Evolutionary conservation across 352 stramenopile genomes (phyloP), one percentile per base, ranked within the genome.

Genomic region (Vaucheria bursata): DNA sequence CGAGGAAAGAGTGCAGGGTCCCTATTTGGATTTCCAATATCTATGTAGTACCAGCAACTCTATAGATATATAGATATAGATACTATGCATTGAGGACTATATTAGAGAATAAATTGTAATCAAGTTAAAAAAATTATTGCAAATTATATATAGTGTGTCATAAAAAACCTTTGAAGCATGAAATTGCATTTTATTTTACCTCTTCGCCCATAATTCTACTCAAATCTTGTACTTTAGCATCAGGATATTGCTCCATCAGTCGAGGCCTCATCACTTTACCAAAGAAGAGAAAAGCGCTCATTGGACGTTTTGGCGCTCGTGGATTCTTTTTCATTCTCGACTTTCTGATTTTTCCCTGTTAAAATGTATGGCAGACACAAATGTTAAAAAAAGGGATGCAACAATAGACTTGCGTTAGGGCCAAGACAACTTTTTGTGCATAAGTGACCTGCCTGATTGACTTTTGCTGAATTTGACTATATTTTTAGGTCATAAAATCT

Each of bases 231-330:
- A 72, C 70, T 53, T 81, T 80, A 1, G 67, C 66, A 29, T 84
- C 74, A 0, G 78, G 78, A 70, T 84, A 78, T 25, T 70, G 69
- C n/a, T 80, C 65, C 7, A 67, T 53, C 1, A 84, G 65, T 32
- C 68, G 33, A 18, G 73, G 73, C 25, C 78, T 73, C 73, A 84
- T 84, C 69, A 71, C 69, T 59, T 84, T 53, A 12, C 67, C 77
- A 71, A 75, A 84, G 78, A 78, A 72, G 8, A 84, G 73, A 70
- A 84, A 84, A 0, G 78, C 78, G 50, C 78, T 84, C 78, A 84
- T 81, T 49, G 73, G 50, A 18, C 78, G 73, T 65, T 84, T 84
- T 29, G 78, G 78, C 25, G 78, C 78, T 12, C 52, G 45, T 45
- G 78, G 78, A 64, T 84, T 75, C 74, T 84, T 84, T 36, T 77